A percentile compares a stretch with the other conserved stretches of the same genome.
These are phyloP conservation scores for Leucogyrophana mollusca DNA, from an alignment of 768 basidiomycete species.

Conservation along the genomic window DNA sequence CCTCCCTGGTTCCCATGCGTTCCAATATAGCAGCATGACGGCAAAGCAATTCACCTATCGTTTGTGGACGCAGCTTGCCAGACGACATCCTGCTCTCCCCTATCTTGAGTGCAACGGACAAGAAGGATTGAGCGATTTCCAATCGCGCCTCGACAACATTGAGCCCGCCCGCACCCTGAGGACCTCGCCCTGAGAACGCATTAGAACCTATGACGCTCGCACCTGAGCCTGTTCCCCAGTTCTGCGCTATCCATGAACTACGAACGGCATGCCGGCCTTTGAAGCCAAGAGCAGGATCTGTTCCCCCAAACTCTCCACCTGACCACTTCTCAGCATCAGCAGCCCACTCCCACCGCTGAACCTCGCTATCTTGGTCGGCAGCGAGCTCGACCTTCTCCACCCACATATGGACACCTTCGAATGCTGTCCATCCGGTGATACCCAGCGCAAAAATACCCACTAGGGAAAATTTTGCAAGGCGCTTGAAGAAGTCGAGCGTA, in stretches of 20 bases:
- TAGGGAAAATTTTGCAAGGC: conserved; percentile 50
- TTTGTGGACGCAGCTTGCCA: conserved; percentile 46
- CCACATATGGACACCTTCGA: conserved; percentile 59
- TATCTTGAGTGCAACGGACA: conserved; percentile 46
- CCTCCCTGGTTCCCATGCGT: conserved; percentile 51
- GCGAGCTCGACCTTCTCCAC: conserved; percentile 57
- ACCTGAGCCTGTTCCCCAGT: conserved; percentile 55
- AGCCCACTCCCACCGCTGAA: conserved; percentile 67
- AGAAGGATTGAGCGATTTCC: conserved; percentile 51
- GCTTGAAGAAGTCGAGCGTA: conserved; percentile 43
- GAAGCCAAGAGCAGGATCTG: conserved; percentile 68
- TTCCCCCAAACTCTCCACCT: conserved; percentile 57
- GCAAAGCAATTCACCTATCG: conserved; percentile 51
- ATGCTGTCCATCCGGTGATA: conserved; percentile 44
- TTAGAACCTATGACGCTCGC: conserved; percentile 37
- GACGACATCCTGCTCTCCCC: conserved; percentile 39
- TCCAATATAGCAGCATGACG: conserved; percentile 60
- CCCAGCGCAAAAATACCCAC: conserved; percentile 43
- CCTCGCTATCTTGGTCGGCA: conserved; percentile 49
- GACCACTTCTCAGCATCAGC: conserved; percentile 62
- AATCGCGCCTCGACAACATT: conserved; percentile 54
- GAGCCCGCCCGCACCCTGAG: conserved; percentile 33
- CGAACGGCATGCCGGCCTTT: conserved; percentile 61
- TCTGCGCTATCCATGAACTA: conserved; percentile 68
- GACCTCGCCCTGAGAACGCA: conserved; percentile 31